Percentiles rank a stretch among this genome's conserved stretches.
phyloP scores from a whole-genome alignment of 805 yeast species.

The Kodamaea lidongshanica region DNA sequence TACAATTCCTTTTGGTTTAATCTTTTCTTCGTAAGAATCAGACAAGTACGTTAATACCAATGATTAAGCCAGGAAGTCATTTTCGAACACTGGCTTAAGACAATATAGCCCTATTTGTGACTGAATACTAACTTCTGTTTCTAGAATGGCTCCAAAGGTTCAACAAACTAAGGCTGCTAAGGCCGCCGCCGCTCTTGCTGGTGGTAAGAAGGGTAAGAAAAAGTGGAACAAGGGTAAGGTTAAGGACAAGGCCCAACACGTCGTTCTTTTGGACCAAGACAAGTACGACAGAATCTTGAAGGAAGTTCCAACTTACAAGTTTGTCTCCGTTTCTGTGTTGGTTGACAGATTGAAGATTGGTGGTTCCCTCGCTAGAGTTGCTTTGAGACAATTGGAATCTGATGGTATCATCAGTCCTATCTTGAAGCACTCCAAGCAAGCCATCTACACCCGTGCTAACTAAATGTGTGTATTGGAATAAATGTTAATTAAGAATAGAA shows the following conservation, averaged over 20 bases:
- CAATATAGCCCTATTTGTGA: neutral
- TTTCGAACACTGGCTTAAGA: too few relatives aligned
- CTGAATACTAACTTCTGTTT: constrained; percentile 21
- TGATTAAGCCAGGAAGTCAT: neutral
- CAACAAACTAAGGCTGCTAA: constrained; percentile 99
- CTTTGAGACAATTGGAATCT: constrained; percentile 89
- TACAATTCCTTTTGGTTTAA: constrained; percentile 6
- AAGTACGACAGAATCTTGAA: constrained; percentile 98
- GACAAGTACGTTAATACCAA: constrained; percentile 22
- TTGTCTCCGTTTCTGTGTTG: constrained; percentile 93
- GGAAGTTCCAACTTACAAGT: constrained; percentile 99
- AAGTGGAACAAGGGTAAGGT: constrained; percentile 99
- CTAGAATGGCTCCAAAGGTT: constrained; percentile 95
- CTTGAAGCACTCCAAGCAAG: constrained; percentile 93
- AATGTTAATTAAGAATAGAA: constrained; percentile 7
- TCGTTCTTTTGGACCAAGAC: constrained; percentile 94
- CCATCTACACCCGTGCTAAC: constrained; percentile 80
- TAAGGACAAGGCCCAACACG: constrained; percentile 99
- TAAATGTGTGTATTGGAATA: constrained; percentile 7
- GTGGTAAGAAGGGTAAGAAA: constrained; percentile 99
- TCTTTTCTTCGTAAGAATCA: constrained; percentile 18
- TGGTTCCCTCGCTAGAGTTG: constrained; percentile 98
- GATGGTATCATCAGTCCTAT: constrained; percentile 94
- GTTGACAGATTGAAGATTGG: constrained; percentile 99
- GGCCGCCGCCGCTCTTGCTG: constrained; percentile 99